These are phyloP conservation scores for Penicillium sp. DNA, from an alignment of 2,329 filamentous ascomycete genomes.

Conservation along the genomic window DNA sequence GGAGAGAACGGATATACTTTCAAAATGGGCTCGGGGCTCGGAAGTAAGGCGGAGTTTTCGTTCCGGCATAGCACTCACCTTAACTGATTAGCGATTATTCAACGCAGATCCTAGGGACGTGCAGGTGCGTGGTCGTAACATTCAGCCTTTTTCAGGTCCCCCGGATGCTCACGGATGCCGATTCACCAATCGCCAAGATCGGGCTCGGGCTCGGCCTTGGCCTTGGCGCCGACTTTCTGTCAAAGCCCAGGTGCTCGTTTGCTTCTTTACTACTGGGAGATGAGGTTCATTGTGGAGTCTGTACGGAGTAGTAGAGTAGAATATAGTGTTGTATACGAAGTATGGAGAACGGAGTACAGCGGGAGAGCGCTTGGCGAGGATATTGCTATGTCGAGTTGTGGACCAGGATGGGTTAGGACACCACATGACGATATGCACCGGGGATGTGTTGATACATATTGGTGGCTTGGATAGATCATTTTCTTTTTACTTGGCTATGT, in stretches of 20 bases:
- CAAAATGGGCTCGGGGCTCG: background rate
- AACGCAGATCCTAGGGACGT: constrained; percentile 13
- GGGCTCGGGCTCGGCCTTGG: constrained; percentile 1
- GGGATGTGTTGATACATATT: background rate
- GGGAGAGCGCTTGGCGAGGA: background rate
- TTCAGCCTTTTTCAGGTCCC: background rate
- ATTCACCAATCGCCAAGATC: constrained; percentile 14
- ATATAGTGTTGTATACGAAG: background rate
- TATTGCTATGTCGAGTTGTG: background rate
- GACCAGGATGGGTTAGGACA: background rate
- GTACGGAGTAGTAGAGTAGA: background rate
- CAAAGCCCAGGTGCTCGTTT: background rate
- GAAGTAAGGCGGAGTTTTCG: constrained; percentile 13
- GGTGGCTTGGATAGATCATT: background rate
- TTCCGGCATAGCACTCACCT: constrained; percentile 2
- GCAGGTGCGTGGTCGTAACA: constrained; percentile 22
- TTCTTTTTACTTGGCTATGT: background rate
- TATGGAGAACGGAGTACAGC: background rate
- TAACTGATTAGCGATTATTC: constrained; percentile 1
- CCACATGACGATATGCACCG: constrained; percentile 3
- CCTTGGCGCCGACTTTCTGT: background rate
- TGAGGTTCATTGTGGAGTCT: background rate
- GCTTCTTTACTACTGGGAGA: background rate
- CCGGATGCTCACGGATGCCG: constrained; percentile 23
- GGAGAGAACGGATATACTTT: background rate